phyloP scores from a whole-genome alignment of 2,329 filamentous ascomycete species.

The Fusarium tupiense region DNA sequence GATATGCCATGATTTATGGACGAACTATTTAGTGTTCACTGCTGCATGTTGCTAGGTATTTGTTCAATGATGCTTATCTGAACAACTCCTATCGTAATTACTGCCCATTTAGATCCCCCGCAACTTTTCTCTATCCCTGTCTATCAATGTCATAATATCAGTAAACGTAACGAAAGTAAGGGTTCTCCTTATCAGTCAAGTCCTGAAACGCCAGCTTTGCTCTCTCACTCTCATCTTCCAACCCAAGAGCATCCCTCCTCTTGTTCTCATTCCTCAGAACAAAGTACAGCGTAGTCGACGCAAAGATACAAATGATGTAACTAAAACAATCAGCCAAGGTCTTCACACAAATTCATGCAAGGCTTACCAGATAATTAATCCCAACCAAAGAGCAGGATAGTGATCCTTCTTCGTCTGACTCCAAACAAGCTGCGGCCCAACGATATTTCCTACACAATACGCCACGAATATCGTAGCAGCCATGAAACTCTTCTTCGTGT shows the following conservation, averaged over 20 bases:
- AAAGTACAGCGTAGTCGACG: constrained; percentile 65
- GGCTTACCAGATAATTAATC: constrained; percentile 70
- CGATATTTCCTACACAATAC: constrained; percentile 80
- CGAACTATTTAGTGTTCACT: background rate
- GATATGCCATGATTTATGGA: constrained; percentile 19
- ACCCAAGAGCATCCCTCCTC: constrained; percentile 55
- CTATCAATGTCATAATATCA: constrained; percentile 3
- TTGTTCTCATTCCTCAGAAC: constrained; percentile 69
- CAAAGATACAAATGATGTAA: constrained; percentile 73
- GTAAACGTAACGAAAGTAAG: constrained; percentile 69
- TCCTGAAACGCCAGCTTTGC: constrained; percentile 74
- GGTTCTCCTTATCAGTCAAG: constrained; percentile 74
- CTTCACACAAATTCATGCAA: too few relatives aligned
- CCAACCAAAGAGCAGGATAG: constrained; percentile 77
- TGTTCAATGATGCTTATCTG: background rate
- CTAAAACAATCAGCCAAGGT: constrained; percentile 54
- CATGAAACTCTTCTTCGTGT: constrained; percentile 83
- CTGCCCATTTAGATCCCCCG: too few relatives aligned
- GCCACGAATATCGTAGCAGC: constrained; percentile 78
- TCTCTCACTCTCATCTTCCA: constrained; percentile 66
- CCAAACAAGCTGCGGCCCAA: constrained; percentile 76
- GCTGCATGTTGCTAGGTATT: background rate
- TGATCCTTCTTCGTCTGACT: constrained; percentile 72
- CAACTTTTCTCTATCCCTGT: background rate
- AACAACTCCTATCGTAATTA: background rate